Evolutionary conservation across 257 asterid species (phyloP), one percentile per base, ranked within the genome.

Genomic region (Asclepias syriaca): DNA sequence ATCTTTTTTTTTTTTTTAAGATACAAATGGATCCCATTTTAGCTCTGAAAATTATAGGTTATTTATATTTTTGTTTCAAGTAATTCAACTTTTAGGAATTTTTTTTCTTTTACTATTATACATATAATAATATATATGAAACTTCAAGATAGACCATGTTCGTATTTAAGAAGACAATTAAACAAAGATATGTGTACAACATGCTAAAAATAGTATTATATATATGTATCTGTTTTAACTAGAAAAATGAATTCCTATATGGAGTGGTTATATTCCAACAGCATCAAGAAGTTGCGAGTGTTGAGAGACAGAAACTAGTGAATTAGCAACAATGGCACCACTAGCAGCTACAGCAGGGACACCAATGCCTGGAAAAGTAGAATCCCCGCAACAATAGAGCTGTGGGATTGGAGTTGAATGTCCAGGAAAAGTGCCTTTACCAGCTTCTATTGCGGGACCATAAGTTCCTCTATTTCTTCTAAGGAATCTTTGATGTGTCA

Each of bases 291-390:
- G 96, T 65, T 87, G 86, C 0, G 95, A 82, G 77, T 91, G 98
- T 76, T 89, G 88, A 68, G 96, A 79, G 57, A 93, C 97, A 2
- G 98, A 89, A 79, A 93, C 98, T 1, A 93, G 88, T 22, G 97
- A 79, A 63, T 93, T 93, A 7, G 97, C 98, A 51, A 93, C 98
- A 68, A 93, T 93, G 80, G 98, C 97, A 63, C 98, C 98, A 83
- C 98, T 91, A 43, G 98, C 97, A 37, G 98, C 98, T 78, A 93
- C 98, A 9, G 97, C 98, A 72, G 98, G 98, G 18, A 93, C 97
- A 29, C 98, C 97, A 0, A 93, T 93, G 22, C 98, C 98, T 0
- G 98, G 98, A 70, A 93, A 93, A 69, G 98, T 93, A n/a, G 98
- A 93, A 81, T 93, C 98, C 56, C 98, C 98, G 54, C 98, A 93